Base-by-base conservation (phyloP, 2,329 filamentous ascomycete genomes). In the Calonectria pseudoreteaudii region DNA sequence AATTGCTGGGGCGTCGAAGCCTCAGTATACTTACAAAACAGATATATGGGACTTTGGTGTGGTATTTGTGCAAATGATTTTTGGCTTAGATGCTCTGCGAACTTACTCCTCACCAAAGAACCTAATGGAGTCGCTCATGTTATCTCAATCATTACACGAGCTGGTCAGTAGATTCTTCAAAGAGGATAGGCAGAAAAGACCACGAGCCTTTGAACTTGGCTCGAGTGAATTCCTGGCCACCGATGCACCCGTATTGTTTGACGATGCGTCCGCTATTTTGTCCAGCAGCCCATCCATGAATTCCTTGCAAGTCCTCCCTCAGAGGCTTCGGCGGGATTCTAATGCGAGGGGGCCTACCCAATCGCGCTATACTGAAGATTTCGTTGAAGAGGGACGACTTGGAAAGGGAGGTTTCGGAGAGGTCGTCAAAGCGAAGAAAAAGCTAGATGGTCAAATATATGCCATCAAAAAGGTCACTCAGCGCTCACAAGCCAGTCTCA, bases 391-490 rank as follows among this genome's bases (percentile, higher is more conserved):
- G 81, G 95, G 95, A 18, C 91, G 94, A 6, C 88, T 99, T 16
- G 97, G 97, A 4, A 97, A 96, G 83, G 97, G 97, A 53, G 97
- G 96, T 0, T 99, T 98, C 85, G 97, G 97, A 7, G 95, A 98
- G 85, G 97, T 99, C 28, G 95, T 98, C 70, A 97, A 98, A 83
- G 96, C 96, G 3, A 91, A 96, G 38, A 98, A 98, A 84, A 98
- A 97, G 85, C 91, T 98, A 5, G 97, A 98, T 82, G 95, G 95
- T 0, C 94, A 96, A 72, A 93, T 97, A 53, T 99, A 98, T 84
- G 97, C 97, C 23, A 94, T 99, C 82, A 99, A 99, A 84, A 98
- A 98, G 83, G 97, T 99, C 75, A 95, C 93, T 1, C 94, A 97
- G 78, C 93, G 93, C 66, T 95, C 95, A 1, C 91, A 94, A 31